Evolutionary conservation across 805 yeast species (phyloP), one percentile per base, ranked within the genome.

Genomic region (Diddensiella transvaalensis): DNA sequence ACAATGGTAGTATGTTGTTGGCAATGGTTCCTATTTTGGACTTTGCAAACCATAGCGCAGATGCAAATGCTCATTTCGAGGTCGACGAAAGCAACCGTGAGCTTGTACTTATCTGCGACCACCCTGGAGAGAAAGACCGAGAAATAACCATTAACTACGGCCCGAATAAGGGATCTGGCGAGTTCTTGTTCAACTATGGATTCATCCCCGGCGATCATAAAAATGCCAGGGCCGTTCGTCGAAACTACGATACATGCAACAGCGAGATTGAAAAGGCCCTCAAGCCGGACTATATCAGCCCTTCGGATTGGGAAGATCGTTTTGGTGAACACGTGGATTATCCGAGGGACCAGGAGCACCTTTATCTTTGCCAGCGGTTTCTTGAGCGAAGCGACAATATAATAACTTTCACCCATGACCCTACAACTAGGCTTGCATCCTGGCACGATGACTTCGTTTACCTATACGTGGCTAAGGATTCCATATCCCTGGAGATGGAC

Each of bases 11-110:
- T 5, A 17, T 21, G 10, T 49, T 53, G 40, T 39, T 74, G 48
- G 78, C 73, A 69, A 71, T 80, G 50, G 79, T 79, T 2, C 85
- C 85, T 0, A 54, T 77, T 3, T 56, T 79, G 2, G 85, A 79
- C 56, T 71, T 76, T 56, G 79, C 73, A 22, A 78, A 79, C 59
- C 83, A 78, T 53, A 33, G 53, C 13, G 47, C 46, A 30, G 38
- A 44, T 1, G 55, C 62, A n/a, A 65, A 63, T 38, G 62, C 67
- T 15, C 49, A 63, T 10, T 75, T 71, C 52, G 73, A 75, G 65
- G 66, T 49, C 3, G 57, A 49, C 17, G 24, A 35, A 6, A n/a
- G n/a, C n/a, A 26, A 26, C 32, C 11, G 32, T 26, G 38, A 13
- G 8, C 33, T 23, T 10, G 43, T 40, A 8, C n/a, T 40, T 10